Conservation (phyloP, 1,139 yeast genomes). For the Scheffersomyces stambukii region DNA sequence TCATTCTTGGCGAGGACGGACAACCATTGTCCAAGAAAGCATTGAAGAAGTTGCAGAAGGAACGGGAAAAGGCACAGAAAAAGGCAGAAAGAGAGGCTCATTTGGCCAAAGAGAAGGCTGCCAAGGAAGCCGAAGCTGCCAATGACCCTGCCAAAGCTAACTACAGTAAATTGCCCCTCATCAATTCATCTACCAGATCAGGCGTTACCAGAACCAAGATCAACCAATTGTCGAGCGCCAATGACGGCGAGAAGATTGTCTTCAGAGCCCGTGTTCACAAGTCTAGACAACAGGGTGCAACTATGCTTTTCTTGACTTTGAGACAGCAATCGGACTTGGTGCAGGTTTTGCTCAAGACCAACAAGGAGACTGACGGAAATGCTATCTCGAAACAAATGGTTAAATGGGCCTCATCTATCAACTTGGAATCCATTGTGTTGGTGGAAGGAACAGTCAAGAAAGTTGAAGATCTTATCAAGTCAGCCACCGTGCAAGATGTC, state of each 20-base stretch:
- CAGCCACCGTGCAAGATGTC: conserved; percentile 87
- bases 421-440: conserved; percentile 85
- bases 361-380: conserved; percentile 49
- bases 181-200: conserved; percentile 69
- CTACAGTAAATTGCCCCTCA: conserved; percentile 87
- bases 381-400: conserved; percentile 91
- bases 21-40: conserved; percentile 95
- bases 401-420: conserved; percentile 87
- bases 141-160: conserved; percentile 81
- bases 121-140: conserved; percentile 64
- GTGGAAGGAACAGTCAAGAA: conserved; percentile 83
- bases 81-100: conserved; percentile 92
- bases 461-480: conserved; percentile 82
- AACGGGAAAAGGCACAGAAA: conserved; percentile 86
- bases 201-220: conserved; percentile 58
- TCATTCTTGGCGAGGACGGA: conserved; percentile 75
- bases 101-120: conserved; percentile 82
- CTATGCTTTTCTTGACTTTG: conserved; percentile 83
- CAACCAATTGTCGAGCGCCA: conserved; percentile 50
- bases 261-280: conserved; percentile 94
- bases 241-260: conserved; percentile 75
- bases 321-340: conserved; percentile 84
- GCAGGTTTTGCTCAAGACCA: conserved; percentile 78
- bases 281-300: conserved; percentile 93
- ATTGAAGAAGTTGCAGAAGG: conserved; percentile 89